Conservation (phyloP, 495 filamentous ascomycete genomes). For the Penicillium robsamsonii region DNA sequence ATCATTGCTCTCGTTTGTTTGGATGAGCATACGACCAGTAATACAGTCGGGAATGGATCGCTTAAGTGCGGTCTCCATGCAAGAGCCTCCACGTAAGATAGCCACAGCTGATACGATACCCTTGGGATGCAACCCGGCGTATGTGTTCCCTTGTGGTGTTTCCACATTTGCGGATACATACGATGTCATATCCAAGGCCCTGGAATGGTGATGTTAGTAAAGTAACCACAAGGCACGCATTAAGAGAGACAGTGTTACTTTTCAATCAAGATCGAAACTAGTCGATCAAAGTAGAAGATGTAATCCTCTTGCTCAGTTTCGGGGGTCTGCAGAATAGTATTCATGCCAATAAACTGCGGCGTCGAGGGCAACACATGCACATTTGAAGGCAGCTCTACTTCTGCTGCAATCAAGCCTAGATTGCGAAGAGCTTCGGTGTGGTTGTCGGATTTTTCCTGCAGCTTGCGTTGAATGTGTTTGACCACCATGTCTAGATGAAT, state of each 20-base stretch:
- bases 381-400: constrained; percentile 69
- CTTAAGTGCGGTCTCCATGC: constrained; percentile 81
- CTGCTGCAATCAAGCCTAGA: constrained; percentile 64
- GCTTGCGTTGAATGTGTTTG: constrained; percentile 79
- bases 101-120: constrained; percentile 82
- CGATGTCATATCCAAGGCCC: constrained; percentile 67
- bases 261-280: constrained; percentile 81
- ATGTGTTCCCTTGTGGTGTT: constrained; percentile 65
- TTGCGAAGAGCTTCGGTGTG: constrained; percentile 74
- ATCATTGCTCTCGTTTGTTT: constrained; percentile 76
- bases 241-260: constrained; percentile 43
- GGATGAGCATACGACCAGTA: constrained; percentile 85
- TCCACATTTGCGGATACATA: constrained; percentile 60
- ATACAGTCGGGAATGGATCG: constrained; percentile 89
- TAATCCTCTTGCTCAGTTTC: constrained; percentile 83
- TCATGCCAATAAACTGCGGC: constrained; percentile 79
- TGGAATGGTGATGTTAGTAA: constrained; percentile 28
- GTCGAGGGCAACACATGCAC: constrained; percentile 70
- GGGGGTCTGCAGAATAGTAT: constrained; percentile 82
- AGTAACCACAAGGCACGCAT: background rate
- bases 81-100: constrained; percentile 80
- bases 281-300: constrained; percentile 92
- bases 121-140: constrained; percentile 63
- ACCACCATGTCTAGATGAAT: constrained; percentile 71
- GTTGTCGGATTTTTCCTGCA: constrained; percentile 78